Evolutionary conservation across 306 rosid genomes (phyloP).

Genomic region (Senna tora): DNA sequence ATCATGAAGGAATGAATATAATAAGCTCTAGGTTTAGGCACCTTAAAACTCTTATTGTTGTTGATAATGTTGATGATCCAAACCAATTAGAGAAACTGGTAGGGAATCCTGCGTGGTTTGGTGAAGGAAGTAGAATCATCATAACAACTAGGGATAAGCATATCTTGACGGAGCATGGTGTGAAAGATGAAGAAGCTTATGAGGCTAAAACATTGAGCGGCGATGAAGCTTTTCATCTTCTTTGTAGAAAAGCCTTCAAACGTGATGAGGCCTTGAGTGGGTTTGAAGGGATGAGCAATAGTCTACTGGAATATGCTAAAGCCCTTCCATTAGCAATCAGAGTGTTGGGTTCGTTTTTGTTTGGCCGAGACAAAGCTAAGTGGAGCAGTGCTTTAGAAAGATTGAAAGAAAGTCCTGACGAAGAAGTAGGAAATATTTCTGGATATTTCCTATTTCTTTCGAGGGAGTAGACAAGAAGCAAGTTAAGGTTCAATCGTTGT

Average conservation of each 20-base stretch:
- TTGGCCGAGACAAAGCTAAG: not conserved
- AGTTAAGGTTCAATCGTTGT: too few relatives aligned
- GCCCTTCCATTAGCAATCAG: constrained; percentile 35
- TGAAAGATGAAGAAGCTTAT: constrained; percentile 1
- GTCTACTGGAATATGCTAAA: not conserved
- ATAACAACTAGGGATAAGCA: constrained; percentile 25
- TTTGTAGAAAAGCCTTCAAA: constrained; percentile 32
- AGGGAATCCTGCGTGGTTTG: not conserved
- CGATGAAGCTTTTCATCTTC: not conserved
- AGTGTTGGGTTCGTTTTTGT: constrained; percentile 29
- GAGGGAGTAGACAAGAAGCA: too few relatives aligned
- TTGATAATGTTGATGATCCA: constrained; percentile 25
- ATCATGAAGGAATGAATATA: not conserved
- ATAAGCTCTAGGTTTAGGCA: not conserved
- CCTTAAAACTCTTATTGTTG: not conserved
- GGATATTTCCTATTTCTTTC: too few relatives aligned
- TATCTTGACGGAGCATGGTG: constrained; percentile 5
- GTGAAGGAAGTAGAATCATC: constrained; percentile 32
- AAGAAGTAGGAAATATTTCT: too few relatives aligned
- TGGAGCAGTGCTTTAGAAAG: constrained; percentile 28
- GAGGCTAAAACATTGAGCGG: not conserved
- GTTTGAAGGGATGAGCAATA: not conserved
- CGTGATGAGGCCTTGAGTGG: not conserved
- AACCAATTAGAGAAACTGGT: constrained; percentile 10
- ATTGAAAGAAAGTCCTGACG: not conserved